Evolutionary conservation across 1,284 basidiomycete species (phyloP).

Genomic region (Cronartium ribicola): DNA sequence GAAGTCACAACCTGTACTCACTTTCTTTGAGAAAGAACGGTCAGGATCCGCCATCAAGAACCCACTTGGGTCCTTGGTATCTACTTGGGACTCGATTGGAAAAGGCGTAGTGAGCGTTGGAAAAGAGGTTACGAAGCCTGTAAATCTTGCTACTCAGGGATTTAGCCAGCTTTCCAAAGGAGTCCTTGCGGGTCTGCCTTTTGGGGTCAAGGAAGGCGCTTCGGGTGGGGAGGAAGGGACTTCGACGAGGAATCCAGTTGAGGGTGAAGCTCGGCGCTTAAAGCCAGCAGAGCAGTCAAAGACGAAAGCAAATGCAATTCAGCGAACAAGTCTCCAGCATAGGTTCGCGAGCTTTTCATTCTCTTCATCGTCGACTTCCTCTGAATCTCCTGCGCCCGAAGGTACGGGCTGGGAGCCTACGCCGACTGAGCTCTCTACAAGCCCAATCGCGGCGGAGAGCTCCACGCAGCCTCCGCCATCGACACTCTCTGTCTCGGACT

Average conservation of each 20-base stretch:
- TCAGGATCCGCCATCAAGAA: conserved; percentile 15
- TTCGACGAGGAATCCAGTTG: background rate
- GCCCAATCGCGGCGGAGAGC: no score
- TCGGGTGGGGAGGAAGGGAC: conserved; percentile 1
- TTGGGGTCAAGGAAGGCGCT: background rate
- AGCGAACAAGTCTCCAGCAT: background rate
- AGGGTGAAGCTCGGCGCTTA: background rate
- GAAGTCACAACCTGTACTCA: conserved; percentile 29
- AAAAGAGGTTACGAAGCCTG: conserved; percentile 34
- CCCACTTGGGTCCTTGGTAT: conserved; percentile 4
- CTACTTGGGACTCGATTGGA: conserved; percentile 27
- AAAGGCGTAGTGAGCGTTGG: conserved; percentile 37
- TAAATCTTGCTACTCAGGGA: conserved; percentile 29
- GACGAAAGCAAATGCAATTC: background rate
- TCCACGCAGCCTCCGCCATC: no score
- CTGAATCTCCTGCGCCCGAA: no score
- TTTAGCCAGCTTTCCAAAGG: conserved; percentile 33
- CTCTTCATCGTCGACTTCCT: background rate
- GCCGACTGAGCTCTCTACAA: no score
- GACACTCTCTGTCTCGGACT: no score
- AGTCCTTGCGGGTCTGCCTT: conserved; percentile 26
- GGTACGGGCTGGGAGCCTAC: no score
- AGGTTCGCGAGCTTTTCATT: background rate
- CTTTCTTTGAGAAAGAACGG: conserved; percentile 37
- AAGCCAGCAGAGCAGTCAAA: background rate